Percentiles rank a stretch among this genome's conserved stretches.
Conservation (phyloP, 2,329 filamentous ascomycete species). For the Fusarium denticulatum region DNA sequence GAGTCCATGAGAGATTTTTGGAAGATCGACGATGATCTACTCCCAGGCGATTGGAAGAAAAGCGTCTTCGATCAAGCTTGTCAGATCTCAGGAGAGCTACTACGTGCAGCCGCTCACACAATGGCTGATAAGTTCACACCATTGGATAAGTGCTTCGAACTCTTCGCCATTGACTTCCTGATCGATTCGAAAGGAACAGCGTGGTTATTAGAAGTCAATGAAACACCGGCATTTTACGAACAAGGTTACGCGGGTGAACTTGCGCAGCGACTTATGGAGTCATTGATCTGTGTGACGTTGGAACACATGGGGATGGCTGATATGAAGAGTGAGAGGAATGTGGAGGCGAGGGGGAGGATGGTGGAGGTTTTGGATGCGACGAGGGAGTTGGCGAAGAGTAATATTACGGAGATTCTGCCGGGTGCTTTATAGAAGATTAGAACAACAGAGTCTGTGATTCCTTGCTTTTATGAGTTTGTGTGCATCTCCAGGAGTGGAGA, state of each 20-base stretch:
- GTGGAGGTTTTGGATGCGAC: conserved; percentile 36
- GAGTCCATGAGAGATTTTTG: conserved; percentile 51
- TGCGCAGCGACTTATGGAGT: conserved; percentile 50
- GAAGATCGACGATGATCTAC: conserved; percentile 42
- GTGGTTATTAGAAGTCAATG: conserved; percentile 52
- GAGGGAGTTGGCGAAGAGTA: conserved; percentile 33
- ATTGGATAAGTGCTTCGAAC: conserved; percentile 50
- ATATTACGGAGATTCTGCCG: conserved; percentile 38
- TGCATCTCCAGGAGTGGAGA: accelerated
- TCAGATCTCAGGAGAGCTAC: conserved; percentile 46
- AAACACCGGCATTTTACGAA: conserved; percentile 52
- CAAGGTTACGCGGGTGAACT: conserved; percentile 48
- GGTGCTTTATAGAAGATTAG: neutral
- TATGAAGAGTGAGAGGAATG: neutral
- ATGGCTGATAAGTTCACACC: conserved; percentile 53
- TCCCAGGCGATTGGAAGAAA: conserved; percentile 48
- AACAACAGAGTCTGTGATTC: accelerated
- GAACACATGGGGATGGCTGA: conserved; percentile 46
- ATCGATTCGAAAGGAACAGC: conserved; percentile 45
- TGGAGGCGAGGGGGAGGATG: conserved; percentile 4
- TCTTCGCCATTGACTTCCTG: conserved; percentile 51
- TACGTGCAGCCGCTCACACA: conserved; percentile 48
- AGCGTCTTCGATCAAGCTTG: conserved; percentile 50
- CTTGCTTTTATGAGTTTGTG: accelerated
- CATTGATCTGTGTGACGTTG: conserved; percentile 47